Conservation (phyloP, 129 eudicot species). For the Pseudognaphalium luteoalbum region DNA sequence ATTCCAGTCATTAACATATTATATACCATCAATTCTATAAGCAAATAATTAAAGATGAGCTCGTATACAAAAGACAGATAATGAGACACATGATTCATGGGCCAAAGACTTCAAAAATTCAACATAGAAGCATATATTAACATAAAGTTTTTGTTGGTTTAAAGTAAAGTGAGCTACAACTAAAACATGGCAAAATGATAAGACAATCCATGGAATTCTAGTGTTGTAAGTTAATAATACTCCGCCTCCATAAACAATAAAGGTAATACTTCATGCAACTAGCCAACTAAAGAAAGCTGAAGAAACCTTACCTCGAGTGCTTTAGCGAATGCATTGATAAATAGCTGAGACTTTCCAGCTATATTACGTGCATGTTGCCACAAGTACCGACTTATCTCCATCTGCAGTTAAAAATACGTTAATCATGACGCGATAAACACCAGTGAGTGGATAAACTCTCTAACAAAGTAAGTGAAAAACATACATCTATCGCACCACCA, state of each 20-base stretch:
- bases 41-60: neutral
- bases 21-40: slow-evolving; percentile 9
- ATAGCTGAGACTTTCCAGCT: slow-evolving; percentile 98
- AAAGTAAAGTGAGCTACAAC: neutral
- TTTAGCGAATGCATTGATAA: slow-evolving; percentile 92
- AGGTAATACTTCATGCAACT: neutral
- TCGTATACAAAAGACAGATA: neutral
- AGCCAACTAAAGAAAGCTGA: neutral
- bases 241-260: neutral
- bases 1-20: slow-evolving; percentile 6
- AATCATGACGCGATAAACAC: neutral
- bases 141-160: slow-evolving; percentile 4
- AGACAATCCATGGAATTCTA: neutral
- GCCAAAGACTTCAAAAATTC: neutral
- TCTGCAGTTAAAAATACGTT: slow-evolving; percentile 41
- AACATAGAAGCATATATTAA: neutral
- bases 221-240: slow-evolving; percentile 16
- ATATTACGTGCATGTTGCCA: slow-evolving; percentile 98
- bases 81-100: neutral
- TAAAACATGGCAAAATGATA: neutral
- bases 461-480: slow-evolving; percentile 13
- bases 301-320: slow-evolving; percentile 81
- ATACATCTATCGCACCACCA: slow-evolving; percentile 99
- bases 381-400: slow-evolving; percentile 92
- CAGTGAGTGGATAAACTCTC: neutral